These are phyloP conservation scores for Hanseniaspora nectarophila DNA, from an alignment of 805 yeast species.

Conservation along the genomic window DNA sequence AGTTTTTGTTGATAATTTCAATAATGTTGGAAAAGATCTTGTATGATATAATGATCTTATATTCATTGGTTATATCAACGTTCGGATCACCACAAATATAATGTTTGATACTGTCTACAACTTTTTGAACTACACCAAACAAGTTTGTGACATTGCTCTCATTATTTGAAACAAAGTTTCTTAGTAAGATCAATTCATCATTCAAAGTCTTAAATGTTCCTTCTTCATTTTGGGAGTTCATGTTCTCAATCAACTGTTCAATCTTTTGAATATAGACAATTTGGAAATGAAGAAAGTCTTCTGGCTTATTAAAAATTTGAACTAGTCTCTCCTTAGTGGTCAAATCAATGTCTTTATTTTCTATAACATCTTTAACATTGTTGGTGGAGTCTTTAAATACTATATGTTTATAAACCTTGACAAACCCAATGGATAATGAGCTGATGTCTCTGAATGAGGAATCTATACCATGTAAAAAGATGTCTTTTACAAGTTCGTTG, in stretches of 20 bases:
- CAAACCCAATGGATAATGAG: not conserved
- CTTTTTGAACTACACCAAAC: not conserved
- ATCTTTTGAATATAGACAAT: not conserved
- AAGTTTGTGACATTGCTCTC: not conserved
- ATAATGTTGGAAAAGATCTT: constrained; percentile 8
- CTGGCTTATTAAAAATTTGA: not conserved
- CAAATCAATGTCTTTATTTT: not conserved
- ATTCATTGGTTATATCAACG: not conserved
- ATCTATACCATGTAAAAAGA: not conserved
- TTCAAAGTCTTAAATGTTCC: not conserved
- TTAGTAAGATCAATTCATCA: not conserved
- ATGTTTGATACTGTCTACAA: not conserved
- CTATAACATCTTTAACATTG: not conserved
- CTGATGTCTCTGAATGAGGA: constrained; percentile 2
- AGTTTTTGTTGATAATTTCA: not conserved
- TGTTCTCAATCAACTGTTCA: not conserved
- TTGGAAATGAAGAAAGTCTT: not conserved
- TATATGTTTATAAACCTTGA: not conserved
- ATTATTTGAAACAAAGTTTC: not conserved
- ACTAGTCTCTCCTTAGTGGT: not conserved
- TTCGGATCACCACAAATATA: constrained; percentile 13
- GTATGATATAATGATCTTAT: not conserved
- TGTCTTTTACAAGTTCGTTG: not conserved
- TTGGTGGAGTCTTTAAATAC: not conserved
- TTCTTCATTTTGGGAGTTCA: not conserved